Percentiles rank a stretch among this genome's conserved stretches.
Conservation (phyloP, 352 stramenopile species). For the Phytophthora pistaciae region DNA sequence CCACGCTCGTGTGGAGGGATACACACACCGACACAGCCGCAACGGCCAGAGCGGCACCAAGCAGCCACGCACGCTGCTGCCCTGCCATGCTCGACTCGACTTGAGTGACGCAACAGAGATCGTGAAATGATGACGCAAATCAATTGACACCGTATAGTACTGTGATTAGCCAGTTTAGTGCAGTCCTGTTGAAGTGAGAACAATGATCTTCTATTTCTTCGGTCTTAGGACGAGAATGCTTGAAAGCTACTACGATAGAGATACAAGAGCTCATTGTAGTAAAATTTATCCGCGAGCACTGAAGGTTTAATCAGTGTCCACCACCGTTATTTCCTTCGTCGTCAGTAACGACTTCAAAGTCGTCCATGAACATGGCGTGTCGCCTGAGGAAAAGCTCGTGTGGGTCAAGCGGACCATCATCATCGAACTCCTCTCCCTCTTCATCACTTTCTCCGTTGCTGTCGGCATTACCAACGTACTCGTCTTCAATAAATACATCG, state of each 20-base stretch:
- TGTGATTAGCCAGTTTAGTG: slow-evolving; percentile 21
- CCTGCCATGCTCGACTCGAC: slow-evolving; percentile 14
- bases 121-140: slow-evolving; percentile 8
- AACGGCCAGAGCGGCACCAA: slow-evolving; percentile 40
- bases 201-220: not conserved
- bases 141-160: not conserved
- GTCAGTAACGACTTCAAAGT: slow-evolving; percentile 21
- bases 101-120: slow-evolving; percentile 2
- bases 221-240: not conserved
- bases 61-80: slow-evolving; percentile 37
- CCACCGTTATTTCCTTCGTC: slow-evolving; percentile 14
- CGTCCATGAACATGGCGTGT: slow-evolving; percentile 25
- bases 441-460: slow-evolving; percentile 22
- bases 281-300: not conserved
- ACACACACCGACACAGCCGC: slow-evolving; percentile 42
- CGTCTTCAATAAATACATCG: slow-evolving; percentile 35
- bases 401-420: slow-evolving; percentile 6
- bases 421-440: slow-evolving; percentile 24
- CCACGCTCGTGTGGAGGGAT: slow-evolving; percentile 27
- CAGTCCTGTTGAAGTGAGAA: not conserved
- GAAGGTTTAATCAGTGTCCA: not conserved
- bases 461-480: slow-evolving; percentile 18
- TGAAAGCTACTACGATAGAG: too few relatives aligned
- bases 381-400: slow-evolving; percentile 17
- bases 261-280: too few relatives aligned